Conservation (phyloP, 169 alveolate species). For the Plasmodium gaboni region DNA sequence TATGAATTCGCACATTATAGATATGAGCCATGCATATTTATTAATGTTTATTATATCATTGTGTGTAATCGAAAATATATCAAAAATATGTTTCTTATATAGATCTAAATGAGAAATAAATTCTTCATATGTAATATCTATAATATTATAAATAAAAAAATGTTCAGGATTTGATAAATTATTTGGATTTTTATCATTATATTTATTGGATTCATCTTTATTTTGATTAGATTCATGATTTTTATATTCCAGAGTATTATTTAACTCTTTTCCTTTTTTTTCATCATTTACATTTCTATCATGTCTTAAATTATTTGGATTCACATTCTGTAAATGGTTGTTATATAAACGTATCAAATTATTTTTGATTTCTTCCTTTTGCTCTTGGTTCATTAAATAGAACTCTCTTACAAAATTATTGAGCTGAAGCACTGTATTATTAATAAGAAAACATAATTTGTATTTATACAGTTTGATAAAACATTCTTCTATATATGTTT, state of each 20-base stretch:
- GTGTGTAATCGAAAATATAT: conserved; percentile 51
- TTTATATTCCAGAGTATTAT: background rate
- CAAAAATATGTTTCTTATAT: conserved; percentile 58
- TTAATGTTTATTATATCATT: conserved; percentile 30
- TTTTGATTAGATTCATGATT: background rate
- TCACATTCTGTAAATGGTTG: background rate
- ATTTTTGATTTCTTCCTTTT: conserved; percentile 5
- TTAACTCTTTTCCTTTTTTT: background rate
- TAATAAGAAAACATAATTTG: conserved; percentile 60
- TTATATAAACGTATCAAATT: background rate
- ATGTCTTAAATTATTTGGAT: background rate
- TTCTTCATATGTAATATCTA: conserved; percentile 61
- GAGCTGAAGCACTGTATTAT: conserved; percentile 34
- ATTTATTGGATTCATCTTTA: background rate
- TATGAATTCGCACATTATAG: conserved; percentile 52
- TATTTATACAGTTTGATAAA: conserved; percentile 47
- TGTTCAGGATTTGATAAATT: conserved; percentile 1
- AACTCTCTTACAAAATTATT: conserved; percentile 56
- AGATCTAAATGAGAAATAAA: conserved; percentile 18
- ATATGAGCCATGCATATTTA: conserved; percentile 62
- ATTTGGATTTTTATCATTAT: background rate
- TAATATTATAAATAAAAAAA: conserved; percentile 20
- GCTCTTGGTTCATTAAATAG: conserved; percentile 13
- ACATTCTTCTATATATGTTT: conserved; percentile 40
- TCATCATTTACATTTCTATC: background rate